Conservation (phyloP, 768 basidiomycete species). For the Leccinum barrowsii region DNA sequence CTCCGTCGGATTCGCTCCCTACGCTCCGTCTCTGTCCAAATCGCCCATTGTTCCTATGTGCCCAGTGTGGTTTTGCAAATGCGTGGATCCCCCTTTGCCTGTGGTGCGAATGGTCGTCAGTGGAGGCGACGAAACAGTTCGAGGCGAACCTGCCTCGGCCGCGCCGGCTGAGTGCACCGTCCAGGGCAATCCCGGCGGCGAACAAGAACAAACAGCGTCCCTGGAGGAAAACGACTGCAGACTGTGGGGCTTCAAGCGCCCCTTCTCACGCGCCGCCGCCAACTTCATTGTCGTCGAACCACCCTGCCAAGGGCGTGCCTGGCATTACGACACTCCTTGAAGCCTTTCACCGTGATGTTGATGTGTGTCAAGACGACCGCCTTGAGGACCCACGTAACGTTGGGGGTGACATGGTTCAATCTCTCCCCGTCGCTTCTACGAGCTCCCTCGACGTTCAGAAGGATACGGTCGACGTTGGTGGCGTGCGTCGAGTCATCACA, state of each 20-base stretch:
- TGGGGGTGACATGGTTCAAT: background rate
- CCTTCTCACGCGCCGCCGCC: slow-evolving; percentile 23
- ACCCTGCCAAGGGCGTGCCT: slow-evolving; percentile 14
- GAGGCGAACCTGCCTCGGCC: slow-evolving; percentile 38
- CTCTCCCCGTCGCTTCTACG: slow-evolving; percentile 1
- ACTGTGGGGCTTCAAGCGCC: slow-evolving; percentile 18
- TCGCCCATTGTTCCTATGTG: slow-evolving; percentile 46
- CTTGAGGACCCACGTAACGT: slow-evolving; percentile 14
- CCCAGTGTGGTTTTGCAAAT: slow-evolving; percentile 44
- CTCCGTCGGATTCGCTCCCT: slow-evolving; percentile 45
- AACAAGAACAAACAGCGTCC: slow-evolving; percentile 10
- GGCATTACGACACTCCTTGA: slow-evolving; percentile 30
- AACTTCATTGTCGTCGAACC: slow-evolving; percentile 2
- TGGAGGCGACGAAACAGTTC: slow-evolving; percentile 37
- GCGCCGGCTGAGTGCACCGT: slow-evolving; percentile 30
- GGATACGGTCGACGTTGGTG: slow-evolving; percentile 16
- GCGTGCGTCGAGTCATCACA: slow-evolving; percentile 22
- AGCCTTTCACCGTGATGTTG: slow-evolving; percentile 18
- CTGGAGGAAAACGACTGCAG: slow-evolving; percentile 20
- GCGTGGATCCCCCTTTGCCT: slow-evolving; percentile 47
- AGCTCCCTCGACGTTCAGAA: slow-evolving; percentile 12
- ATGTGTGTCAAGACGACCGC: slow-evolving; percentile 12
- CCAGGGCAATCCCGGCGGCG: slow-evolving; percentile 9
- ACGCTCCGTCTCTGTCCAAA: slow-evolving; percentile 39
- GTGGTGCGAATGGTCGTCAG: slow-evolving; percentile 49